Evolutionary conservation across 225 moss, liverwort and hornwort genomes (phyloP), one percentile per base, ranked within the genome.

Genomic region (Marchantia polymorpha): DNA sequence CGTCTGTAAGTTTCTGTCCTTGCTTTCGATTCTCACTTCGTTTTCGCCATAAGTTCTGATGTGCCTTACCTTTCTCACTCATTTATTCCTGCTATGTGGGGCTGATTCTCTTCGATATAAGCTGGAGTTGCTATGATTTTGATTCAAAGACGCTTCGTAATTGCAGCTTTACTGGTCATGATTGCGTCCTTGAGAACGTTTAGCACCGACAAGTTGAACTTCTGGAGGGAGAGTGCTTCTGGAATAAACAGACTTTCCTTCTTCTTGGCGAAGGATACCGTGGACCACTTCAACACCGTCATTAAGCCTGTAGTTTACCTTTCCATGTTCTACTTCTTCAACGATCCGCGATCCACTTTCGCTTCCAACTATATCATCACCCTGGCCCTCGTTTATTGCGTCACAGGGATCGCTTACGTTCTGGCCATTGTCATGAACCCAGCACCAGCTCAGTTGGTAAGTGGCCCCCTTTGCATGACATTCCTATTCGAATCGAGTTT

Each of bases 181-280:
- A 94, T 96, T 80, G 96, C 92, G 46, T 89, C 94, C 10, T 85
- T 96, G 70, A 83, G 96, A 80, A 96, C 96, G 8, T 96, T 96
- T 72, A 85, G 90, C 27, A 75, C 82, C 0, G 96, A 96, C 82
- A 94, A 94, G 85, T 76, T 96, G 71, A 89, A 92, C 23, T 96
- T 90, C 72, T 96, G 92, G 91, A 90, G 96, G 50, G 96, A 96
- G 83, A 96, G 96, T 75, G 94, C 96, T 8, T 96, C 96, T 27
- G 96, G 96, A 22, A 85, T 96, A 77, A 92, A 96, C 83, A 86
- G 87, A 74, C 80, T 92, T 20, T 89, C 96, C 52, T 96, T 87
- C 81, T 96, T 94, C 64, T 49, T 96, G 61, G 96, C 96, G 12
- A 96, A 96, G 81, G 96, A 96, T 60, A 89, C 89, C 55, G 88